These are phyloP conservation scores for Dacryopinax spathularia DNA, from an alignment of 768 basidiomycete species.

Conservation along the genomic window DNA sequence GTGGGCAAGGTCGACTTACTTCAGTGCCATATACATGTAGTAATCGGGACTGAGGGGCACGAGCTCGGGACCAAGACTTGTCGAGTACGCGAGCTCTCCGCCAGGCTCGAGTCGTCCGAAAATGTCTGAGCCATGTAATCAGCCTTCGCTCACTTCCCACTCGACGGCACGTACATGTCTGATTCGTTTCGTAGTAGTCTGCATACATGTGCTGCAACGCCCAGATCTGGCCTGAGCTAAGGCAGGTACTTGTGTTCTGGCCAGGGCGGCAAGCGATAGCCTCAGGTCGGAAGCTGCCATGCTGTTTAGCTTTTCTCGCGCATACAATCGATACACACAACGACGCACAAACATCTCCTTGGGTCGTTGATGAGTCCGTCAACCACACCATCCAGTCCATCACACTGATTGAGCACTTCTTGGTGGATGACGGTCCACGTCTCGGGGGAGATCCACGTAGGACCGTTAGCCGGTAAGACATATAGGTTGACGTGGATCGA, in stretches of 20 bases:
- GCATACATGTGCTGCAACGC: slow-evolving; percentile 20
- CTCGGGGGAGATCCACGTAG: slow-evolving; percentile 17
- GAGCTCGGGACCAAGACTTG: not conserved
- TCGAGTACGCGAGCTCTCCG: slow-evolving; percentile 7
- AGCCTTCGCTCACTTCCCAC: not conserved
- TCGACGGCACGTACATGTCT: slow-evolving; percentile 14
- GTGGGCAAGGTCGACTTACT: slow-evolving; percentile 13
- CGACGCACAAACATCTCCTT: slow-evolving; percentile 13
- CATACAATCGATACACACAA: too few species aligned
- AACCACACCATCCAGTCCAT: slow-evolving; percentile 21
- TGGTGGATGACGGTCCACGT: slow-evolving; percentile 21
- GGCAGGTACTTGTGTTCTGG: slow-evolving; percentile 12
- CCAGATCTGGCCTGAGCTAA: slow-evolving; percentile 18
- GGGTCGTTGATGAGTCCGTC: slow-evolving; percentile 23
- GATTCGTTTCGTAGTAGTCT: slow-evolving; percentile 19
- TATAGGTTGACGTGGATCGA: slow-evolving; percentile 9
- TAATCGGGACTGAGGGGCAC: slow-evolving; percentile 6
- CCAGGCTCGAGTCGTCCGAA: slow-evolving; percentile 6
- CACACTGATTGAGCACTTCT: slow-evolving; percentile 24
- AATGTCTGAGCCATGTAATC: not conserved
- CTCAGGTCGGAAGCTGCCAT: slow-evolving; percentile 19
- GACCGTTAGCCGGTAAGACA: slow-evolving; percentile 11
- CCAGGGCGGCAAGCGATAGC: slow-evolving; percentile 18
- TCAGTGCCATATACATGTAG: slow-evolving; percentile 20
- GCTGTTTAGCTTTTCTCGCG: not conserved